These are phyloP conservation scores for Leishmania lainsoni DNA, from an alignment of 208 protist species.

Conservation along the genomic window DNA sequence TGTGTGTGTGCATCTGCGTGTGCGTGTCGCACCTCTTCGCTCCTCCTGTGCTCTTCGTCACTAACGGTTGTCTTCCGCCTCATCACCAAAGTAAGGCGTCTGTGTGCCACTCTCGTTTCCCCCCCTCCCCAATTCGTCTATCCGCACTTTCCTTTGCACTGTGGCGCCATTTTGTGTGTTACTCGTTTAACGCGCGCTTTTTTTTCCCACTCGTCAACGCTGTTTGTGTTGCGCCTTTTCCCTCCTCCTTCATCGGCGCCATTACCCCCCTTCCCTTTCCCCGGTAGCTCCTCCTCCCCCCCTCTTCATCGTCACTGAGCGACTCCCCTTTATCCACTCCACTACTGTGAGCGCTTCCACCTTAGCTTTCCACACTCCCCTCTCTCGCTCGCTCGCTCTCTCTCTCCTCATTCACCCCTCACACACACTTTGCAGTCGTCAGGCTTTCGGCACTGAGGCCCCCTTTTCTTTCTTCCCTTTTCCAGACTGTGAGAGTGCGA, in stretches of 20 bases:
- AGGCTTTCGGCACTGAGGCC: background rate
- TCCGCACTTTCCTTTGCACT: no score
- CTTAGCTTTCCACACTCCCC: no score
- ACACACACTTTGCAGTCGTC: background rate
- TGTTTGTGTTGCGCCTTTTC: background rate
- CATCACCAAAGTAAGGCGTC: background rate
- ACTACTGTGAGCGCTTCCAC: background rate
- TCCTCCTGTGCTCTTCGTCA: background rate
- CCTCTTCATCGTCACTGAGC: background rate
- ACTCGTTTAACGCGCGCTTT: no score
- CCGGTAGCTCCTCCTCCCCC: no score
- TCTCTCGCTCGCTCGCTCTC: no score
- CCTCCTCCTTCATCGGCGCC: no score
- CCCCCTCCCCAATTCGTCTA: no score
- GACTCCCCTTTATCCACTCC: background rate
- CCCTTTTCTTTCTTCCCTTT: background rate
- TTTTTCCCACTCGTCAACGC: background rate
- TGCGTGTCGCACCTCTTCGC: no score
- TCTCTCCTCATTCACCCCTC: background rate
- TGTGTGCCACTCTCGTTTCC: background rate
- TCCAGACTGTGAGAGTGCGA: background rate
- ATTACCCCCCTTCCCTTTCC: no score
- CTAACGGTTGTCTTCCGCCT: background rate
- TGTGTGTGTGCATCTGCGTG: no score
- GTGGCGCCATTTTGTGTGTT: no score